Evolutionary conservation across 2,329 filamentous ascomycete genomes (phyloP), one percentile per base, ranked within the genome.

Genomic region (Davidsoniella eucalypti): DNA sequence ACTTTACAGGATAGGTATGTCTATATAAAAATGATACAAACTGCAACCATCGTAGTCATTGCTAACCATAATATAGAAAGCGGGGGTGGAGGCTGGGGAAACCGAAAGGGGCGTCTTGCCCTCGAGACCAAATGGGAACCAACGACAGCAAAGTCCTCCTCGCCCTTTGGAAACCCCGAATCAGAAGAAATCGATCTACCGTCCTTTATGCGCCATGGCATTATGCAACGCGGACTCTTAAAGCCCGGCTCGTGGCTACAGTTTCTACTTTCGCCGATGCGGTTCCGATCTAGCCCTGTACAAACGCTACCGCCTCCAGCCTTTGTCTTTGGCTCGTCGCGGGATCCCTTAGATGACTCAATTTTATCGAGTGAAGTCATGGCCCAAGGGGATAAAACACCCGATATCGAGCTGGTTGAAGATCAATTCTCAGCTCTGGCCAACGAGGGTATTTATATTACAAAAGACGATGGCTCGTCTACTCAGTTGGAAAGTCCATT

Each of bases 81-180:
- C 58, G 86, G 86, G 4, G 86, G 86, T 43, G 86, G 86, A 40
- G 86, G 86, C 17, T 93, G 86, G 86, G 86, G 86, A 14, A 69
- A 75, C 51, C 92, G 90, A 61, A 78, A 82, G 57, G 86, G 86
- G 0, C 67, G 93, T 0, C 66, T 93, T 2, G 86, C 85, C 5
- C 69, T 93, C 3, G 85, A 92, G 58, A 84, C 86, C 25, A 52
- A 50, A 10, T 56, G 55, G 55, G 18, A 51, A 29, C 47, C 47
- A 21, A 29, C 52, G 17, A 48, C 39, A 46, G 60, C 53, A 26
- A 51, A 54, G n/a, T 49, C 49, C 37, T 46, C 46, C 5, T 47
- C 41, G 12, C 47, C 37, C 45, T 67, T 44, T 29, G 12, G 33
- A 10, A 38, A 26, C 16, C 56, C 59, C 21, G 52, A 60, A 9